Conservation (phyloP, 2,329 filamentous ascomycete species). For the Gliomastix tumulicola region DNA sequence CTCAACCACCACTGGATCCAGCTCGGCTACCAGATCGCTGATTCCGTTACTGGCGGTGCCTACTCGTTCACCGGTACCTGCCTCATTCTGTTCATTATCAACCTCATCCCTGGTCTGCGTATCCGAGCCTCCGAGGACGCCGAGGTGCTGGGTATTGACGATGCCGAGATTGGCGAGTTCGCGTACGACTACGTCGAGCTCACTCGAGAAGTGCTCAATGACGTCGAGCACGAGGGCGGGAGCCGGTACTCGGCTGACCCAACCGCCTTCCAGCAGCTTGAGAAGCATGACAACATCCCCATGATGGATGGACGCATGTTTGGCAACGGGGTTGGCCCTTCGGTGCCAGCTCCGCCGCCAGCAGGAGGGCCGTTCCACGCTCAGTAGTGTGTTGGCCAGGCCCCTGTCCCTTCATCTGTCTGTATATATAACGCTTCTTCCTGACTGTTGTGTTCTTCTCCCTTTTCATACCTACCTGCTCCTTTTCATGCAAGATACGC, state of each 20-base stretch:
- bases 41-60: conserved; percentile 65
- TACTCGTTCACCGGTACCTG: conserved; percentile 77
- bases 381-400: too few species aligned
- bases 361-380: background rate
- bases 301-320: conserved; percentile 37
- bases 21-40: conserved; percentile 76
- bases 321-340: conserved; percentile 11
- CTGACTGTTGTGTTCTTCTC: too few species aligned
- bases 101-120: conserved; percentile 67
- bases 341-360: conserved; percentile 7
- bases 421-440: too few species aligned
- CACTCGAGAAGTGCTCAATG: conserved; percentile 48
- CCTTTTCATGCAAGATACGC: too few species aligned
- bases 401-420: too few species aligned
- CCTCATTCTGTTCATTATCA: conserved; percentile 73
- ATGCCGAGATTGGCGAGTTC: conserved; percentile 87
- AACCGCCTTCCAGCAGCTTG: conserved; percentile 30
- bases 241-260: conserved; percentile 35
- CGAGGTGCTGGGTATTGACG: conserved; percentile 79
- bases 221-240: conserved; percentile 34
- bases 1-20: conserved; percentile 79
- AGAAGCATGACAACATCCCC: conserved; percentile 44
- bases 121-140: conserved; percentile 71
- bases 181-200: conserved; percentile 94
- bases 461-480: too few species aligned